Evolutionary conservation across 805 yeast genomes (phyloP), one percentile per base, ranked within the genome.

Genomic region (Metschnikowia cerradonensis): DNA sequence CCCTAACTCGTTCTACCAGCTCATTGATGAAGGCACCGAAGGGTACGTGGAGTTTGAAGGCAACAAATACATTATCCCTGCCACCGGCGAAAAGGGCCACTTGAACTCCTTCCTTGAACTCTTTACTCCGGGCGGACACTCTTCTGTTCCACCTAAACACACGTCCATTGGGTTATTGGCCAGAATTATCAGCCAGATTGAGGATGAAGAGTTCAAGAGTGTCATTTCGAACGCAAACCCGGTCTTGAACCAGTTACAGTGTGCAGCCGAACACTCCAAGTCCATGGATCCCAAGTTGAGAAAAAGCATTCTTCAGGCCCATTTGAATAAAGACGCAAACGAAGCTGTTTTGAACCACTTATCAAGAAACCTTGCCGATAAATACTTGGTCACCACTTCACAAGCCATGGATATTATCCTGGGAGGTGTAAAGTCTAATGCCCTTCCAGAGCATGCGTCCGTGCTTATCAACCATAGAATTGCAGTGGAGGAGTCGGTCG

Each of bases 371-470:
- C 51, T 58, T 13, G 48, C 38, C 7, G 59, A 66, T 15, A 73
- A 71, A 49, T 76, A 65, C 51, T 62, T 72, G 6, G 67, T 78
- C 45, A 68, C 70, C 32, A 77, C 81, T 1, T 73, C 80, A 4
- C 81, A 77, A 56, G 80, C 81, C 3, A 65, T 68, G 17, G 82
- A 78, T 59, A 66, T 78, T 4, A 65, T 78, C 36, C 36, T 54
- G 6, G 82, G 82, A 10, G 83, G 82, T 1, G 71, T 66, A n/a
- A 78, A 78, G 57, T 61, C 75, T 1, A 78, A 78, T 55, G 79
- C 81, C 1, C 66, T 78, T 23, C 82, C 83, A 1, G 81, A 78
- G 52, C 68, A 68, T 56, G 81, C 70, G 6, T 66, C 68, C 6
- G 65, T 75, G 4, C 59, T 68, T 20, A 70, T 78, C 17, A 77